These are phyloP conservation scores for Durio zibethinus DNA, from an alignment of 345 rosid species.

Conservation along the genomic window DNA sequence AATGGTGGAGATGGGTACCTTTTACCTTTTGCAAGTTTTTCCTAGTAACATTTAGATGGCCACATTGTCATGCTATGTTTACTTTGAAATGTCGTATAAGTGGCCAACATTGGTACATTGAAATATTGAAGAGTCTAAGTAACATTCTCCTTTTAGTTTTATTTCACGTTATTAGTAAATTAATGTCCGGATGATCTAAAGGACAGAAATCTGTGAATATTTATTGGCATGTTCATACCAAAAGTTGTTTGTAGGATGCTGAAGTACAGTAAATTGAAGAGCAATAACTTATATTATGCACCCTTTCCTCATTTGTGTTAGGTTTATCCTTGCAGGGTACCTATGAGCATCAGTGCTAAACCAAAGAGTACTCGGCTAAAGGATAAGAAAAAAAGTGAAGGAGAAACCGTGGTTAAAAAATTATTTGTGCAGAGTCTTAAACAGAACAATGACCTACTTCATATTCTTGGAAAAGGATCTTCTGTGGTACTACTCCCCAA, in stretches of 20 bases:
- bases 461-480: constrained; percentile 74
- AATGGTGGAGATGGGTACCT: background rate
- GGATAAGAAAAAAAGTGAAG: constrained; percentile 86
- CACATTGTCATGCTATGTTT: background rate
- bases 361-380: constrained; percentile 94
- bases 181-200: background rate
- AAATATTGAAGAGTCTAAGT: background rate
- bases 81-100: background rate
- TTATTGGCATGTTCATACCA: background rate
- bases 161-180: background rate
- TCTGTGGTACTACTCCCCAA: constrained; percentile 68
- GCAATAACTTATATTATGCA: background rate
- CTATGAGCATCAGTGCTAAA: constrained; percentile 44
- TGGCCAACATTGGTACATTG: background rate
- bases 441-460: constrained; percentile 67
- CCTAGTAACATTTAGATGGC: background rate
- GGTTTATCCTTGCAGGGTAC: constrained; percentile 51
- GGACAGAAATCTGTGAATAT: background rate
- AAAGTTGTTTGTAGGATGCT: constrained; percentile 7
- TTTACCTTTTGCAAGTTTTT: background rate
- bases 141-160: background rate
- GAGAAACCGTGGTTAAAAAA: constrained; percentile 77
- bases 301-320: constrained; percentile 15
- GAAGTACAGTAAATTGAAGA: background rate
- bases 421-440: constrained; percentile 64